Evolutionary conservation across 2,329 filamentous ascomycete species (phyloP), one percentile per base, ranked within the genome.

Genomic region (Cladosporium velox): DNA sequence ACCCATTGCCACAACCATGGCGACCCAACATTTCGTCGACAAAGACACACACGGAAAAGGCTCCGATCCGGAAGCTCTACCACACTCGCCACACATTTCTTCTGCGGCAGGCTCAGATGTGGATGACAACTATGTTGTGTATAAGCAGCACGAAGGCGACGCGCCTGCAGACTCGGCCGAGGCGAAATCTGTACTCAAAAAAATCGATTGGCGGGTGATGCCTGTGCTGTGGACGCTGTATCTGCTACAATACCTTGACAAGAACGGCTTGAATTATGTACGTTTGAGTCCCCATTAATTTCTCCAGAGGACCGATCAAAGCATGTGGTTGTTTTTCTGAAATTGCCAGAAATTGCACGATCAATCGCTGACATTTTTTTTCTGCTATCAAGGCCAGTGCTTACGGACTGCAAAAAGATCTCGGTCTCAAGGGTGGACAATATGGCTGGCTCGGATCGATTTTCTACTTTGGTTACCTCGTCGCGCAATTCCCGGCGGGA

Each of bases 401-500:
- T 0, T 85, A 82, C 69, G 83, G 83, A 0, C 72, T 85, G 14
- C 74, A 82, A 52, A 72, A 81, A 38, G 82, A 79, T 1, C 83
- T 82, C 0, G 74, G 85, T 63, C 76, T 87, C 6, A 26, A 44
- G 21, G 69, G 77, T 8, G 81, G 52, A 18, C 61, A 86, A 63
- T 87, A 85, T 69, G 81, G 80, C 14, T 86, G 84, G 84, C 77
- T 84, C 11, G 78, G 77, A 8, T 79, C 77, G 1, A 83, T 84
- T 8, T 84, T 84, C 70, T 84, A 84, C 70, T 82, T 84, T 68
- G 81, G 82, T 15, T 83, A 83, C 67, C 76, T 84, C 1, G 71
- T 77, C 28, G 79, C 79, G 1, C 81, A 84, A 69, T 82, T 77
- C 60, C 82, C 81, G 0, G 77, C 78, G 0, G 80, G 80, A 14